Base-by-base conservation (phyloP, 164 flowering plant genomes). In the Hamamelis virginiana region DNA sequence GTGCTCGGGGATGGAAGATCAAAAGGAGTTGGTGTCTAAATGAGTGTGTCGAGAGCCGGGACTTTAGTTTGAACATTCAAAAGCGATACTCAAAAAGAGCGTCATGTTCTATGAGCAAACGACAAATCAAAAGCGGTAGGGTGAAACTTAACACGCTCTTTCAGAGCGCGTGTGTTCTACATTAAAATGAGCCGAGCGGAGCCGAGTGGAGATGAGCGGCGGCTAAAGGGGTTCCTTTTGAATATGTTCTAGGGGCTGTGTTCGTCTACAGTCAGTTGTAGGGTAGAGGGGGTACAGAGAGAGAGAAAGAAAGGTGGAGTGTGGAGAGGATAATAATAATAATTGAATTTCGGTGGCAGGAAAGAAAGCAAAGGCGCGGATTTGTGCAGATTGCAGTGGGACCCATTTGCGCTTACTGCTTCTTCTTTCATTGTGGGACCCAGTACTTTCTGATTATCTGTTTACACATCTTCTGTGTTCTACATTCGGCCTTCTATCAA, bases 51-150 rank as follows among this genome's bases (percentile, higher is more conserved):
- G 51, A 66, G 51, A 66, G 70, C 68, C 69, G 69, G 56, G 51
- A 41, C 59, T 59, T 47, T 21, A 8, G 65, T 72, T 72, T 72
- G 69, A 72, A 72, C 44, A 3, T 70, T 61, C 38, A 69, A 69
- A 59, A 60, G 56, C 58, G n/a, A n/a, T n/a, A 57, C 65, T 69
- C 48, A 6, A 50, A 28, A 47, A 27, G 33, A 47, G 47, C 10
- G 18, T 33, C 41, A 33, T 33, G 6, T 33, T 2, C 4, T 33
- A 33, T 33, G 2, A 33, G 41, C 41, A 55, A 55, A 22, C 27
- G 59, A 55, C 59, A 55, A 55, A 10, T 55, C 41, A 33, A 6
- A 33, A 33, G 41, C 4, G 41, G 41, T 33, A n/a, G n/a, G n/a
- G n/a, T n/a, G n/a, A n/a, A n/a, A n/a, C n/a, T n/a, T n/a, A n/a